A percentile compares a stretch with the other conserved stretches of the same genome.
These are phyloP conservation scores for Juncus effusus DNA, from an alignment of 176 grass and related monocot genomes.

Conservation along the genomic window DNA sequence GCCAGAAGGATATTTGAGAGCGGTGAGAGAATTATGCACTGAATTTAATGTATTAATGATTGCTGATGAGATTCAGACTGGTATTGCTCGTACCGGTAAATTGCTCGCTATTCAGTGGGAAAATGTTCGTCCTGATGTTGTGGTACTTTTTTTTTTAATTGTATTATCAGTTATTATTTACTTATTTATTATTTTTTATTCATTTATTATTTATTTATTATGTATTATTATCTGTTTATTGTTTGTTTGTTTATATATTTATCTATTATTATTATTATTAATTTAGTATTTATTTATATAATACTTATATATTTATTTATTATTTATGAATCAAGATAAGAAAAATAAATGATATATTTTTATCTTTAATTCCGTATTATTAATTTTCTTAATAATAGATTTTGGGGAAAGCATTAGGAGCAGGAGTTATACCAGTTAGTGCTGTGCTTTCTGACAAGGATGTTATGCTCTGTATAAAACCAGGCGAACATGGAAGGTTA, in stretches of 20 bases:
- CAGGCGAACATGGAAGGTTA: conserved; percentile 94
- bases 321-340: too few species aligned
- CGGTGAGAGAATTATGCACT: conserved; percentile 81
- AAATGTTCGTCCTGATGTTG: conserved; percentile 75
- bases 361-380: too few species aligned
- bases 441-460: conserved; percentile 97
- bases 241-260: too few species aligned
- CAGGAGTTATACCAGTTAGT: conserved; percentile 93
- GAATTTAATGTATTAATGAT: conserved; percentile 91
- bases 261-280: too few species aligned
- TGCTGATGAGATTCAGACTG: conserved; percentile 99
- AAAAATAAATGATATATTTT: too few species aligned
- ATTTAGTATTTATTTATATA: too few species aligned
- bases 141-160: conserved; percentile 41
- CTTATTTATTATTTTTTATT: not conserved
- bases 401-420: conserved; percentile 92
- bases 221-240: too few species aligned
- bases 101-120: conserved; percentile 94
- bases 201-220: not conserved
- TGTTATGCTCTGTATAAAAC: conserved; percentile 90
- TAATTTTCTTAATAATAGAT: conserved; percentile 40
- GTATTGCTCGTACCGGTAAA: conserved; percentile 90
- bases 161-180: not conserved
- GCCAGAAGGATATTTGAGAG: conserved; percentile 87
- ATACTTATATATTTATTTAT: too few species aligned